Evolutionary conservation across 345 rosid species (phyloP).

Genomic region (Toxicodendron radicans): DNA sequence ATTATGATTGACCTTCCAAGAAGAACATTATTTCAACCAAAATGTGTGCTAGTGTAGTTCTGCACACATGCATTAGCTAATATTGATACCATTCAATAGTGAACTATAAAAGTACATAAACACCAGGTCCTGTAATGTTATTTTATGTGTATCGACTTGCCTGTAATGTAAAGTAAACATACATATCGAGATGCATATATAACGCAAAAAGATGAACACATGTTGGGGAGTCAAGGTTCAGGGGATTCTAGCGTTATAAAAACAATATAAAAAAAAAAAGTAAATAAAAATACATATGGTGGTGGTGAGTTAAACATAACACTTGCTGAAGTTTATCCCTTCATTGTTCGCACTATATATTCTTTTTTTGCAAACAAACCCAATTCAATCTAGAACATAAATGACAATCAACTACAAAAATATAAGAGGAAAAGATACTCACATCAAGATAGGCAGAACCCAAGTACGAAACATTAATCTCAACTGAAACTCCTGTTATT

Average conservation of each 20-base stretch:
- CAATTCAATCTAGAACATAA: background rate
- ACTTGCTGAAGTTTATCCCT: background rate
- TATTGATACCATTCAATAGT: too few species aligned
- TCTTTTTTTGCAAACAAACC: background rate
- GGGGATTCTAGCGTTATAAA: background rate
- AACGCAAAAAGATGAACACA: too few species aligned
- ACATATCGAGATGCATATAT: too few species aligned
- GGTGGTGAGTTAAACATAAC: background rate
- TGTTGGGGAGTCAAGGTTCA: background rate
- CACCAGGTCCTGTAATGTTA: too few species aligned
- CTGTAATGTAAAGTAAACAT: too few species aligned
- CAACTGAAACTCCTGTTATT: slow-evolving; percentile 69
- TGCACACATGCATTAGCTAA: too few species aligned
- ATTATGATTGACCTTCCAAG: too few species aligned
- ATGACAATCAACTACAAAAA: background rate
- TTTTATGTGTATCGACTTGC: too few species aligned
- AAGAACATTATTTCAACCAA: too few species aligned
- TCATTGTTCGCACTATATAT: background rate
- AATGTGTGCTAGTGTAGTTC: too few species aligned
- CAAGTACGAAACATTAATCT: slow-evolving; percentile 82
- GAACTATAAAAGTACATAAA: too few species aligned
- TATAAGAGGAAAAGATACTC: slow-evolving; percentile 7
- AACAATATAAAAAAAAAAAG: background rate
- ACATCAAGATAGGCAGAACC: slow-evolving; percentile 83
- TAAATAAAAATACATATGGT: background rate